Evolutionary conservation across 1,284 basidiomycete species (phyloP).

Genomic region (Sporisorium sorghi): DNA sequence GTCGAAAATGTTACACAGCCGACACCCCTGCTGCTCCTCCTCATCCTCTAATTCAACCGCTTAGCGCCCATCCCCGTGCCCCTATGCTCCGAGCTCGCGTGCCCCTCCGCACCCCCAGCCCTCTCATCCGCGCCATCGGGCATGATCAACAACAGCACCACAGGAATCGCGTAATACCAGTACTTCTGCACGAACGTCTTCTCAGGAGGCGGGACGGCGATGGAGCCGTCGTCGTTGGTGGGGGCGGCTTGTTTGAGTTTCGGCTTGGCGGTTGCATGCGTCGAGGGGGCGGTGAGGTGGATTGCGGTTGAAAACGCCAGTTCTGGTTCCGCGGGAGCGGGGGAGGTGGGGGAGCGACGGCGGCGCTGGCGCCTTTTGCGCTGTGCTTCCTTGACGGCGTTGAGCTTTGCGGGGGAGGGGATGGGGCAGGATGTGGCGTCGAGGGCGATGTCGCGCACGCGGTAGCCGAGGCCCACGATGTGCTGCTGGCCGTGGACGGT

Average conservation of each 20-base stretch:
- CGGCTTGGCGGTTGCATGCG: background rate
- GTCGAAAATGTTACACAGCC: no score
- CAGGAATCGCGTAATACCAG: constrained; percentile 57
- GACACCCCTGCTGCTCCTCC: no score
- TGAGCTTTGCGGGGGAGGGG: background rate
- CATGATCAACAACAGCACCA: constrained; percentile 49
- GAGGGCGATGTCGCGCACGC: constrained; percentile 33
- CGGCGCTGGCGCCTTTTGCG: constrained; percentile 17
- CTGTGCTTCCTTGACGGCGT: background rate
- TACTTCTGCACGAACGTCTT: constrained; percentile 58
- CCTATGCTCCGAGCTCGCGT: constrained; percentile 9
- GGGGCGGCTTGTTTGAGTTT: constrained; percentile 19
- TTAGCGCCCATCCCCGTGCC: constrained; percentile 26
- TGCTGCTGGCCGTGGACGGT: no score
- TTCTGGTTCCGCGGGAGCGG: background rate
- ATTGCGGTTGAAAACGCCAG: background rate
- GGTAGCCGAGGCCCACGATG: constrained; percentile 17
- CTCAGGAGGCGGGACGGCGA: constrained; percentile 21
- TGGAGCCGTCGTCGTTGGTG: constrained; percentile 46
- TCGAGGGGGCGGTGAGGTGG: background rate
- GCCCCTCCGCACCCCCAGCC: constrained; percentile 18
- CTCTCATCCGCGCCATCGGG: constrained; percentile 43
- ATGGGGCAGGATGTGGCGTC: constrained; percentile 19
- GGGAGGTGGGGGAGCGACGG: background rate
- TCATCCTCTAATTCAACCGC: constrained; percentile 25